These are phyloP conservation scores for Euptelea pleiosperma DNA, from an alignment of 164 flowering plant species.

Conservation along the genomic window DNA sequence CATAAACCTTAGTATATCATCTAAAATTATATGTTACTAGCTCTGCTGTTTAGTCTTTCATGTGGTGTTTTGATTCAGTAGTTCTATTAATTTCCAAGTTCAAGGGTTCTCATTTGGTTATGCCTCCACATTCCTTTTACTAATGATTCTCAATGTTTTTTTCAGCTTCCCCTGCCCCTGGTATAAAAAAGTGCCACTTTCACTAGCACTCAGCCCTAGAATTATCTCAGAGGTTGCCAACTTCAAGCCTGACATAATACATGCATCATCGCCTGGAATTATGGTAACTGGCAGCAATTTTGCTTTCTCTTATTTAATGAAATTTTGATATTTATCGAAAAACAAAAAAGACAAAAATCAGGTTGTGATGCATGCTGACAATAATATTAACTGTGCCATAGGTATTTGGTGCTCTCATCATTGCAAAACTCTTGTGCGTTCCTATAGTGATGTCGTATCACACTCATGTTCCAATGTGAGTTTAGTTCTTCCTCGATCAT, in stretches of 20 bases:
- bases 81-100: not conserved
- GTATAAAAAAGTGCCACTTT: conserved; percentile 95
- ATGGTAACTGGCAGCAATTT: conserved; percentile 48
- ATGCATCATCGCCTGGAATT: conserved; percentile 96
- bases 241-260: conserved; percentile 98
- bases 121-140: conserved; percentile 2
- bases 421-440: conserved; percentile 83
- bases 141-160: conserved; percentile 10
- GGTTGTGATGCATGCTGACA: not conserved
- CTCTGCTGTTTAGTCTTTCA: too few species aligned
- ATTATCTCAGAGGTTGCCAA: conserved; percentile 86
- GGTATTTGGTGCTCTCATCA: conserved; percentile 94
- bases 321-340: too few species aligned
- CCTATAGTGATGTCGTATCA: conserved; percentile 98
- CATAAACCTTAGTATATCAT: too few species aligned
- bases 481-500: conserved; percentile 17
- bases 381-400: conserved; percentile 15
- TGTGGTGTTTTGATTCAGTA: too few species aligned
- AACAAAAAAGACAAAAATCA: too few species aligned
- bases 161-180: conserved; percentile 92
- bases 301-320: not conserved
- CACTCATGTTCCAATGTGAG: conserved; percentile 99
- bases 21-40: too few species aligned
- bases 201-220: conserved; percentile 96
- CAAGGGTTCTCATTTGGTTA: not conserved